Base-by-base conservation (phyloP, 345 rosid species). In the Lepidium didymum region DNA sequence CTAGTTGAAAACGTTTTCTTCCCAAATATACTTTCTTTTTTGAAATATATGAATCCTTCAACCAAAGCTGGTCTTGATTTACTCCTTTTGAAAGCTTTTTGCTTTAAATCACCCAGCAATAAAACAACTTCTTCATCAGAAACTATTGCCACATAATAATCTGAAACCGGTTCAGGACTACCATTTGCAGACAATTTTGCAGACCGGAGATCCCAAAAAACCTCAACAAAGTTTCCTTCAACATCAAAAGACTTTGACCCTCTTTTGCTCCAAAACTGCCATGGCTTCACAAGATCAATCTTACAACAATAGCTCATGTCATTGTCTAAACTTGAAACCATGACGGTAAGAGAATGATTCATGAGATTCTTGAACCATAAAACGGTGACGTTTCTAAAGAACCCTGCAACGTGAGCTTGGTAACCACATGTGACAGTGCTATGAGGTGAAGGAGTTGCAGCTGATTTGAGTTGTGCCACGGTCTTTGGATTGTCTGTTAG, bases 201-300 rank as follows among this genome's bases (percentile, higher is more conserved):
- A 0, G 96, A 81, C 44, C 94, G 80, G 18, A 91, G 82, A 78
- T 91, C 96, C 97, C 97, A 89, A 38, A 81, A 78, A n/a, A 91
- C 75, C 21, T 91, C 90, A 5, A 89, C 83, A 11, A 75, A 82
- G 67, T 75, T 73, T n/a, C 91, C 84, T 51, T 89, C 96, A 0
- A 89, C 85, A 12, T 76, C 85, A 0, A 89, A 82, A 0, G 91
- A 76, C 43, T 91, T 91, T 51, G 75, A 80, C 4, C 98, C 96
- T 76, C 84, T 88, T 66, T 85, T 88, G 83, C 82, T 87, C 97
- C 97, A 91, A 25, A 89, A 91, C 19, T 81, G 84, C 97, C 97
- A 91, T 0, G 97, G 94, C 82, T 87, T 91, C 15, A 68, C 64
- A 7, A 91, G 83, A 64, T 91, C 96, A 38, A 91, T 71, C 80